These are phyloP conservation scores for Cytospora piceae DNA, from an alignment of 2,329 filamentous ascomycete genomes.

Conservation along the genomic window DNA sequence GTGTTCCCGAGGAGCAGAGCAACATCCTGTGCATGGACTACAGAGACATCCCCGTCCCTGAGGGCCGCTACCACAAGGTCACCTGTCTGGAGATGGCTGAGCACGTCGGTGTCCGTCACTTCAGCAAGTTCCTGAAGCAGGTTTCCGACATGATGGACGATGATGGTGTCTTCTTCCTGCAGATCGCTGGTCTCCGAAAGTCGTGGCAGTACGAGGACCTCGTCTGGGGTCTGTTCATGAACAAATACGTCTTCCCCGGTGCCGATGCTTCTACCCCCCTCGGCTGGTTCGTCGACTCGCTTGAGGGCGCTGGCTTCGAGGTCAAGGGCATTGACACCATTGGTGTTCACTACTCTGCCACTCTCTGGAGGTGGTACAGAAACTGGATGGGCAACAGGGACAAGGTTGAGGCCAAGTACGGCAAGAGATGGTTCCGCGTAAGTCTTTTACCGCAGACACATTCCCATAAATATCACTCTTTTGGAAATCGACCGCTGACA, in stretches of 20 bases:
- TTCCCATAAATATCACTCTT: too few species aligned
- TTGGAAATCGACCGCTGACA: not conserved
- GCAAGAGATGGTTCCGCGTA: conserved; percentile 92
- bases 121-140: conserved; percentile 79
- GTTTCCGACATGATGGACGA: conserved; percentile 96
- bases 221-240: conserved; percentile 99
- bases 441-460: conserved; percentile 32
- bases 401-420: conserved; percentile 94
- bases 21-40: conserved; percentile 96
- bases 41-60: conserved; percentile 83
- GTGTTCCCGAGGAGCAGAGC: conserved; percentile 85
- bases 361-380: conserved; percentile 96
- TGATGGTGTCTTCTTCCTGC: conserved; percentile 93
- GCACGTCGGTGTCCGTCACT: conserved; percentile 93
- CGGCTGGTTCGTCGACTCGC: conserved; percentile 80
- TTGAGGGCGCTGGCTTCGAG: conserved; percentile 88
- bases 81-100: conserved; percentile 98
- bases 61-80: conserved; percentile 88
- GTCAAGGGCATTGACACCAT: conserved; percentile 91
- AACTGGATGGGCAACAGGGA: conserved; percentile 96
- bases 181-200: conserved; percentile 92
- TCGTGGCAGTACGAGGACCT: conserved; percentile 98
- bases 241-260: conserved; percentile 98
- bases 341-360: conserved; percentile 95
- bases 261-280: conserved; percentile 94